A percentile compares a stretch with the other conserved stretches of the same genome.
Conservation (phyloP, 2,329 filamentous ascomycete genomes). For the Fusarium sp. region DNA sequence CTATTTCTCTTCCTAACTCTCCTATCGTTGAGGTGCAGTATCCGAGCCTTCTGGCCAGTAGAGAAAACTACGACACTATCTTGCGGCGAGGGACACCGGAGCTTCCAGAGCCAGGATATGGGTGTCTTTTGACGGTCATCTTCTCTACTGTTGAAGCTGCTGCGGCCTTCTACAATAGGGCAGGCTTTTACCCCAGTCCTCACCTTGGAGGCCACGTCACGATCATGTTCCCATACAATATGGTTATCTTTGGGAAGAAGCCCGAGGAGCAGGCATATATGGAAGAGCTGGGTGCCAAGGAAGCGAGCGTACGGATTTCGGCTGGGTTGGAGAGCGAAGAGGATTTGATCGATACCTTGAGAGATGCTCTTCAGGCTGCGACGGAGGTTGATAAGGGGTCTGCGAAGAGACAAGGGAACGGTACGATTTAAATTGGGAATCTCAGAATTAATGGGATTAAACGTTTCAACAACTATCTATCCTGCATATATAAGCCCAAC, state of each 20-base stretch:
- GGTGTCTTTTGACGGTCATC: conserved; percentile 66
- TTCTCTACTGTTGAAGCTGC: conserved; percentile 58
- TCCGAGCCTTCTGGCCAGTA: conserved; percentile 55
- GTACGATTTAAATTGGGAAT: background rate
- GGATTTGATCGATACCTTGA: conserved; percentile 57
- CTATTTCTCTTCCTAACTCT: conserved; percentile 47
- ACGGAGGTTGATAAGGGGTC: conserved; percentile 24
- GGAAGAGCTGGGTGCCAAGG: conserved; percentile 53
- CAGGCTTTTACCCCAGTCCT: conserved; percentile 63
- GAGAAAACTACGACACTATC: conserved; percentile 52
- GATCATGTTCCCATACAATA: conserved; percentile 62
- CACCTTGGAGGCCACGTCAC: conserved; percentile 67
- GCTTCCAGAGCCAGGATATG: conserved; percentile 64
- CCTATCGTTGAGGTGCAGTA: conserved; percentile 59
- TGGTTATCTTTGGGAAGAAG: conserved; percentile 57
- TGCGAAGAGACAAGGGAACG: background rate
- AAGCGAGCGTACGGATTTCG: conserved; percentile 60
- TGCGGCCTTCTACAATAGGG: conserved; percentile 62
- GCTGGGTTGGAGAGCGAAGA: conserved; percentile 61
- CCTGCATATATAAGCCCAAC: conserved; percentile 41
- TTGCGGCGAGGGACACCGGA: conserved; percentile 56
- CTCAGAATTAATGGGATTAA: conserved; percentile 29
- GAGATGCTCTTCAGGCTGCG: conserved; percentile 51
- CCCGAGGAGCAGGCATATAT: conserved; percentile 54
- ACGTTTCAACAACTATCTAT: conserved; percentile 34